phyloP scores from a whole-genome alignment of 495 filamentous ascomycete genomes.

The Aspergillus leporis region DNA sequence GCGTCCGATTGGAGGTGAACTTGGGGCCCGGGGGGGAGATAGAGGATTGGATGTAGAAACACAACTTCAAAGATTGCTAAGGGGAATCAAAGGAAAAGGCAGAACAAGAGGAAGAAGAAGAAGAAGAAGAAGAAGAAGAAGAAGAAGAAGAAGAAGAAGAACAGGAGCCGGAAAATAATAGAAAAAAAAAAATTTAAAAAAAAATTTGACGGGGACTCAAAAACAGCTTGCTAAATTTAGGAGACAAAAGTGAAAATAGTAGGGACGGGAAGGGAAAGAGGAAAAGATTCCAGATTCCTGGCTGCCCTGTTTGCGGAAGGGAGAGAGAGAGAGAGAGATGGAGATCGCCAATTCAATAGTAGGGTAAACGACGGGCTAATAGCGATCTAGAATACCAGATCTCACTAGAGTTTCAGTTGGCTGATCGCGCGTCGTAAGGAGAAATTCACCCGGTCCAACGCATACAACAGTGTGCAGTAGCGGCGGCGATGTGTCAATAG shows the following conservation, averaged over 20 bases:
- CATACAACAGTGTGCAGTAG: background rate
- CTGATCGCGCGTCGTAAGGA: conserved; percentile 1
- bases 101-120: conserved; percentile 5
- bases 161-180: conserved; percentile 9
- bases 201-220: conserved; percentile 20
- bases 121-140: conserved; percentile 9
- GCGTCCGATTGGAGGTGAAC: no score
- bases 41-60: background rate
- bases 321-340: conserved; percentile 8
- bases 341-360: conserved; percentile 25
- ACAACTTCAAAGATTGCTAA: conserved; percentile 5
- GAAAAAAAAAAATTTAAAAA: conserved; percentile 8
- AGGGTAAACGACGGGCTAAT: conserved; percentile 11
- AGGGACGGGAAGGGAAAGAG: conserved; percentile 1
- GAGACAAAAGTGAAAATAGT: conserved; percentile 11
- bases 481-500: conserved; percentile 2
- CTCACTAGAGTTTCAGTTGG: conserved; percentile 9
- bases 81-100: conserved; percentile 6
- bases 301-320: conserved; percentile 18
- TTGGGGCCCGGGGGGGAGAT: no score
- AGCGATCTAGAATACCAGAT: conserved; percentile 17
- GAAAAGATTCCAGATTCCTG: conserved; percentile 8
- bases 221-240: conserved; percentile 11
- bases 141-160: conserved; percentile 11
- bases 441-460: background rate